Conservation (phyloP, 805 yeast species). For the Candida coleopterorum region DNA sequence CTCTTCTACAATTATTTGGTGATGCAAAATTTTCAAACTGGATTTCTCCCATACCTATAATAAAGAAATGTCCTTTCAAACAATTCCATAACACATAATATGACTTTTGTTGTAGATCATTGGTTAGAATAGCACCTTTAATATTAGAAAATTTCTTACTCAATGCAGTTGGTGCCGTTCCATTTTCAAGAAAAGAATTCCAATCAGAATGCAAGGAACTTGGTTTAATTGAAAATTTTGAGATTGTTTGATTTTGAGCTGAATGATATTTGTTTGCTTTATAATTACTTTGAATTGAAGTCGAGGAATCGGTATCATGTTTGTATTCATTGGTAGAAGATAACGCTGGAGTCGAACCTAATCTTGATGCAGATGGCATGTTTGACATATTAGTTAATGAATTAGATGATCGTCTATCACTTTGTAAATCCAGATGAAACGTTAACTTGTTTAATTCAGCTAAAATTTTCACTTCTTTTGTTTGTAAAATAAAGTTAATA, state of each 20-base stretch:
- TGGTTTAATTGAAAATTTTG: slow-evolving; percentile 33
- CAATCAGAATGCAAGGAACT: slow-evolving; percentile 8
- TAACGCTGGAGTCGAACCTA: slow-evolving; percentile 19
- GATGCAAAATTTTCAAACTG: slow-evolving; percentile 12
- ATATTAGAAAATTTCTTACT: slow-evolving; percentile 16
- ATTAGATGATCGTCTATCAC: slow-evolving; percentile 24
- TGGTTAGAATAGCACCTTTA: slow-evolving; percentile 36
- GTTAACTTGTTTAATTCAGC: slow-evolving; percentile 32
- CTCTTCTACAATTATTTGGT: slow-evolving; percentile 18
- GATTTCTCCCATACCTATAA: slow-evolving; percentile 35
- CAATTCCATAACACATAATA: slow-evolving; percentile 31
- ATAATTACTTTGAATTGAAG: not conserved
- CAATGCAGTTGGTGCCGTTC: slow-evolving; percentile 8
- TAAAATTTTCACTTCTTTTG: slow-evolving; percentile 30
- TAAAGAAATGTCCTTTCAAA: slow-evolving; percentile 13
- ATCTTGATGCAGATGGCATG: slow-evolving; percentile 17
- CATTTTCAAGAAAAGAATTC: slow-evolving; percentile 7
- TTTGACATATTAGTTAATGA: slow-evolving; percentile 27
- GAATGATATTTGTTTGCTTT: slow-evolving; percentile 21
- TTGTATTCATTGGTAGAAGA: slow-evolving; percentile 18
- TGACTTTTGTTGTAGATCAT: slow-evolving; percentile 32
- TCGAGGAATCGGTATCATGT: too few species aligned
- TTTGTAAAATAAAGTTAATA: slow-evolving; percentile 27
- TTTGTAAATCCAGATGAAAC: slow-evolving; percentile 29
- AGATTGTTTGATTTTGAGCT: slow-evolving; percentile 17